These are phyloP conservation scores for Metschnikowia picachoensis DNA, from an alignment of 805 yeast species.

Conservation along the genomic window DNA sequence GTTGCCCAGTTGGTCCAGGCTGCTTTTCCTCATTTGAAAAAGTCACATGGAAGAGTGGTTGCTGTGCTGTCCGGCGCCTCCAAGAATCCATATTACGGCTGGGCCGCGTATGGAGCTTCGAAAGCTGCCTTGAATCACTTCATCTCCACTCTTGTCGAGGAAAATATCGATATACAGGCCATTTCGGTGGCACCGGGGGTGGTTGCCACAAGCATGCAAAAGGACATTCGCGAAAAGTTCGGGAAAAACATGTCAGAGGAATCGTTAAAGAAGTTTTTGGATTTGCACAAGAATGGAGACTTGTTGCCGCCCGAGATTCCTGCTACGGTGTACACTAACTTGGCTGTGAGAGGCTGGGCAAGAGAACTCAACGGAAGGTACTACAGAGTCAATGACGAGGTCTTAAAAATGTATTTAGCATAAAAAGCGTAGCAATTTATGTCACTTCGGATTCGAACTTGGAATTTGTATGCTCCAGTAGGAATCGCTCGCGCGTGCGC, in stretches of 20 bases:
- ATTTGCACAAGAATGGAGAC: slow-evolving; percentile 52
- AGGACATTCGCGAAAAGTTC: slow-evolving; percentile 63
- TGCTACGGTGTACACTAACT: slow-evolving; percentile 61
- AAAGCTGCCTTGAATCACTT: slow-evolving; percentile 89
- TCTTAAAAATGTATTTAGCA: slow-evolving; percentile 7
- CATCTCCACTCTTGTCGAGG: slow-evolving; percentile 61
- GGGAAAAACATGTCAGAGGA: slow-evolving; percentile 58
- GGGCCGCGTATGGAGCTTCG: slow-evolving; percentile 91
- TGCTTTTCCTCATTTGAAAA: slow-evolving; percentile 55
- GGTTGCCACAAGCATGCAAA: slow-evolving; percentile 89
- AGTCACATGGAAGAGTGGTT: slow-evolving; percentile 59
- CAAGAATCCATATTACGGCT: slow-evolving; percentile 54
- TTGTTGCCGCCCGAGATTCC: slow-evolving; percentile 70
- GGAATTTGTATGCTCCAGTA: not conserved
- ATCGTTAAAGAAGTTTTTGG: slow-evolving; percentile 57
- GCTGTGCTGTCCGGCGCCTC: slow-evolving; percentile 91
- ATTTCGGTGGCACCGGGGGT: slow-evolving; percentile 92
- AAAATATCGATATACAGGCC: slow-evolving; percentile 55
- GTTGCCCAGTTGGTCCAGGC: slow-evolving; percentile 55
- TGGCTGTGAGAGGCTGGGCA: slow-evolving; percentile 60
- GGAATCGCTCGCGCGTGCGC: too few species aligned
- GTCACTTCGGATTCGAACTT: not conserved
- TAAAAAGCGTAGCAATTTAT: too few species aligned
- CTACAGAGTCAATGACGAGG: slow-evolving; percentile 54
- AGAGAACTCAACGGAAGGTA: slow-evolving; percentile 61